A percentile compares a stretch with the other conserved stretches of the same genome.
Conservation (phyloP, 331 rosid genomes). For the Acacia pycnantha region DNA sequence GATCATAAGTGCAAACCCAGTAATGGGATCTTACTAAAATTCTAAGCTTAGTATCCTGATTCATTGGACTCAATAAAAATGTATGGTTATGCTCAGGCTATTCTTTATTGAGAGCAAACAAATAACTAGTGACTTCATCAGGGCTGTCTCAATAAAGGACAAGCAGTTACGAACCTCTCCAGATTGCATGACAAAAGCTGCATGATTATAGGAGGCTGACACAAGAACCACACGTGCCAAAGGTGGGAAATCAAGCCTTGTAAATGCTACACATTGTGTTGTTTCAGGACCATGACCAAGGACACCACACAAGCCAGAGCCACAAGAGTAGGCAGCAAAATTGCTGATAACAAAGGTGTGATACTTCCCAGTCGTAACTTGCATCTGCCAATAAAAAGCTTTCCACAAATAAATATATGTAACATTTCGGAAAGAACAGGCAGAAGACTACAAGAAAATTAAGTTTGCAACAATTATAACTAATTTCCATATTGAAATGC, state of each 20-base stretch:
- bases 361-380: conserved; percentile 80
- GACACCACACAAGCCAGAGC: conserved; percentile 88
- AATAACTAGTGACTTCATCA: conserved; percentile 4
- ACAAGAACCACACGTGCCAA: conserved; percentile 65
- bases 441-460: conserved; percentile 9
- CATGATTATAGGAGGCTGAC: conserved; percentile 88
- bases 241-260: conserved; percentile 65
- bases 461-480: not conserved
- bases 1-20: conserved; percentile 7
- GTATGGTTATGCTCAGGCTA: not conserved
- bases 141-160: conserved; percentile 7
- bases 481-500: not conserved
- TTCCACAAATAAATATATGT: conserved; percentile 27
- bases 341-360: conserved; percentile 78
- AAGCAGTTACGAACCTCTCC: conserved; percentile 70
- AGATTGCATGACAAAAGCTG: conserved; percentile 77
- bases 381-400: conserved; percentile 67
- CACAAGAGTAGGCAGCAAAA: conserved; percentile 85
- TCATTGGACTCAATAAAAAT: not conserved
- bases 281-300: conserved; percentile 93
- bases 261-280: conserved; percentile 74
- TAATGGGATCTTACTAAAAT: not conserved
- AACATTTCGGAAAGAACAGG: not conserved
- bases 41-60: conserved; percentile 2
- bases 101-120: not conserved